Percentiles rank a stretch among this genome's conserved stretches.
These are phyloP conservation scores for Myriosclerotinia duriaeana DNA, from an alignment of 2,329 filamentous ascomycete species.

Conservation along the genomic window DNA sequence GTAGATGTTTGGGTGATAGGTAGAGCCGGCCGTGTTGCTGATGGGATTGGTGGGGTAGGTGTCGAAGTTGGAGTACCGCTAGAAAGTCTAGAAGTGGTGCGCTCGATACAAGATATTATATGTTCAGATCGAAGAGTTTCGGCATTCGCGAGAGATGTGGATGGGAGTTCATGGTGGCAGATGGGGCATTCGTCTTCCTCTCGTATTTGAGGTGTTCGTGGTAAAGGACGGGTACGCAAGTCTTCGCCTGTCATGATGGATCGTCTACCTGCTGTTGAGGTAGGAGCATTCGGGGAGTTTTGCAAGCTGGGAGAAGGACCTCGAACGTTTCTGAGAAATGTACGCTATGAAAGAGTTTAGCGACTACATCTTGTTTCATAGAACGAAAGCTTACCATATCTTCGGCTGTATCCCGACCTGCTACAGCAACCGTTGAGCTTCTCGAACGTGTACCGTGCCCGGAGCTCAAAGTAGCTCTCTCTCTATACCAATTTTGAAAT, in stretches of 20 bases:
- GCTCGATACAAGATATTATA: conserved; percentile 55
- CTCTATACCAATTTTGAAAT: conserved; percentile 22
- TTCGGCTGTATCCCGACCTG: conserved; percentile 18
- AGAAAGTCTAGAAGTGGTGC: conserved; percentile 25
- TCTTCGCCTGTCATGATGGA: conserved; percentile 23
- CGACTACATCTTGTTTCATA: neutral
- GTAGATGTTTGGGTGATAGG: conserved; percentile 29
- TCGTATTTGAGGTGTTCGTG: conserved; percentile 46
- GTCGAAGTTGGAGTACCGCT: conserved; percentile 21
- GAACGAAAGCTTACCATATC: conserved; percentile 22
- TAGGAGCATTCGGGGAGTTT: neutral
- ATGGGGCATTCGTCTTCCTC: conserved; percentile 81
- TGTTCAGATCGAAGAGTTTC: conserved; percentile 58
- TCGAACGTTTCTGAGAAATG: conserved; percentile 16
- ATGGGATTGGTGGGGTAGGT: conserved; percentile 26
- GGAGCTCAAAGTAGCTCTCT: conserved; percentile 8
- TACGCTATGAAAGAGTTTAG: conserved; percentile 9
- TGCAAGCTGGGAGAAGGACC: conserved; percentile 17
- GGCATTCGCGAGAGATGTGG: conserved; percentile 52
- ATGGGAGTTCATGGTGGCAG: conserved; percentile 70
- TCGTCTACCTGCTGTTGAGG: conserved; percentile 17
- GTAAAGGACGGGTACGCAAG: conserved; percentile 26
- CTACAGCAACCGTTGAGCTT: conserved; percentile 21
- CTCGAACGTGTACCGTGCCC: conserved; percentile 16
- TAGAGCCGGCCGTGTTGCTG: conserved; percentile 16